phyloP scores from a whole-genome alignment of 2,329 filamentous ascomycete genomes.

The Diaporthe sp. region DNA sequence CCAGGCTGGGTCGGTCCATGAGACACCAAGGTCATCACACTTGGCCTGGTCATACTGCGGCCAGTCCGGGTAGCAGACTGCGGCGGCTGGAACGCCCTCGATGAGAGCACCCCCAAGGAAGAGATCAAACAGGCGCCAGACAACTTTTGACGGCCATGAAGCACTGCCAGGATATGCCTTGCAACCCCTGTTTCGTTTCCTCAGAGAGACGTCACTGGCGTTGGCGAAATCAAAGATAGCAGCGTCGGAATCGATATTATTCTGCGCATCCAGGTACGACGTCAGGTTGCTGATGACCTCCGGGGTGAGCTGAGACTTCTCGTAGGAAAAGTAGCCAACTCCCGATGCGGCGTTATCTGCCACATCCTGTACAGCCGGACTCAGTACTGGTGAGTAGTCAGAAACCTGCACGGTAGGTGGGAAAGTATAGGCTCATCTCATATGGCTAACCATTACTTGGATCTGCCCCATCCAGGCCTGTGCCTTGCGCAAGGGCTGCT shows the following conservation, averaged over 20 bases:
- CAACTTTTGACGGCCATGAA: conserved; percentile 26
- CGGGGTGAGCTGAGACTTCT: conserved; percentile 20
- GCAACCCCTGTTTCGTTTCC: conserved; percentile 12
- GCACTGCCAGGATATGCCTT: conserved; percentile 38
- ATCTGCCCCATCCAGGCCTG: neutral
- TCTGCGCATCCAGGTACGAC: neutral
- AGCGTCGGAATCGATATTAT: neutral
- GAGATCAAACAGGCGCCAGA: conserved; percentile 31
- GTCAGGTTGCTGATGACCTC: conserved; percentile 22
- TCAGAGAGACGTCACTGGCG: neutral
- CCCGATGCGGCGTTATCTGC: neutral
- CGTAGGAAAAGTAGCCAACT: conserved; percentile 23
- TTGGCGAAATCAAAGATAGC: conserved; percentile 17
- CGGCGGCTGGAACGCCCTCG: conserved; percentile 21
- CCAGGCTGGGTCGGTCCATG: conserved; percentile 30
- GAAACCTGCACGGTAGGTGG: neutral
- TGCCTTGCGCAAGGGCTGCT: neutral
- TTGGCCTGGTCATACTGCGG: conserved; percentile 18
- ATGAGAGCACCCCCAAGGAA: conserved; percentile 33
- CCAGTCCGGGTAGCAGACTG: conserved; percentile 34
- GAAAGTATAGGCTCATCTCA: neutral
- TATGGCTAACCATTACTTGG: neutral
- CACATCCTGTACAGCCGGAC: neutral
- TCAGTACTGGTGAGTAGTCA: neutral
- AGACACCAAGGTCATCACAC: conserved; percentile 12